Evolutionary conservation across 1,284 basidiomycete species (phyloP).

Genomic region (Moniliella sp.): DNA sequence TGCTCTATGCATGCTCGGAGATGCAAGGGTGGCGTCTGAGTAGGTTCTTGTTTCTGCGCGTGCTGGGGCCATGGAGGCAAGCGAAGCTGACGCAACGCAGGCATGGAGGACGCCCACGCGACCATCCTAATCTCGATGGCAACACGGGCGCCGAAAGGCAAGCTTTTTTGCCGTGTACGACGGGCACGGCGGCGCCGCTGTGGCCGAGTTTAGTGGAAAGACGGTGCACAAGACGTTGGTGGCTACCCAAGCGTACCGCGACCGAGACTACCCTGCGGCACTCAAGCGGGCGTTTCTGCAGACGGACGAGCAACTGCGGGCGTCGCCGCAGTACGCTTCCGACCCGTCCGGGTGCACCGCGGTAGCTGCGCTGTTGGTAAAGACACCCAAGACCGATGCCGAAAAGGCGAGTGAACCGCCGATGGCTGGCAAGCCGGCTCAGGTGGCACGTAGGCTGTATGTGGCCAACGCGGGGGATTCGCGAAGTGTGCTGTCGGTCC

Average conservation of each 20-base stretch:
- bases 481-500: conserved; percentile 63
- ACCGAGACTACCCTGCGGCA: conserved; percentile 51
- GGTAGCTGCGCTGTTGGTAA: conserved; percentile 46
- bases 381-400: conserved; percentile 2
- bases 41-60: no score
- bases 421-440: conserved; percentile 1
- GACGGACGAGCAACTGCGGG: conserved; percentile 78
- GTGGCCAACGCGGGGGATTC: conserved; percentile 89
- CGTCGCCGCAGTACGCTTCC: conserved; percentile 62
- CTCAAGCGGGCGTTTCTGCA: conserved; percentile 74
- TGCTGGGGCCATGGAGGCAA: no score
- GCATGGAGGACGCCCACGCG: conserved; percentile 97
- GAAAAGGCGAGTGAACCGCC: no score
- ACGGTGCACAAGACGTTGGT: conserved; percentile 65
- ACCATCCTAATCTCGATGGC: conserved; percentile 41
- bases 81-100: no score
- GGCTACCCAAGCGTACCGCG: conserved; percentile 50
- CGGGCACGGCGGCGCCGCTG: conserved; percentile 78
- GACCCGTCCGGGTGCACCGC: conserved; percentile 95
- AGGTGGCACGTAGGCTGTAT: conserved; percentile 12
- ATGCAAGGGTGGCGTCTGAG: conserved; percentile 99
- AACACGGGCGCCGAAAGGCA: conserved; percentile 14
- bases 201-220: conserved; percentile 72
- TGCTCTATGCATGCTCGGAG: conserved; percentile 64
- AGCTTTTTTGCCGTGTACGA: conserved; percentile 88